Evolutionary conservation across 2,329 filamentous ascomycete genomes (phyloP).

Genomic region (Hymenoscyphus fraxineus): DNA sequence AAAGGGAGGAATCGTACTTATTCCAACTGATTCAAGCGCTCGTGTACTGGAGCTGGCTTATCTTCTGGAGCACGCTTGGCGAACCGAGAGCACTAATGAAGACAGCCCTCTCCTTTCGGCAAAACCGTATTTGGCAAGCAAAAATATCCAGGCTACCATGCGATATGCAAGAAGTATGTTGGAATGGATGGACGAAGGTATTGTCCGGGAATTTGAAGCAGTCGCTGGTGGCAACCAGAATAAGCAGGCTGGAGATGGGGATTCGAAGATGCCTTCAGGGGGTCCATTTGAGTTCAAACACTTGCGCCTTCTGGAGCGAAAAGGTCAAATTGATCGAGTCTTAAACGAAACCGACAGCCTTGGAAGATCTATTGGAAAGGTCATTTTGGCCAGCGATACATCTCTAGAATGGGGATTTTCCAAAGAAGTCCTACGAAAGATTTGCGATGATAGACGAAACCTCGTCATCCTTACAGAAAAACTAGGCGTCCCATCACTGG

Average conservation of each 20-base stretch:
- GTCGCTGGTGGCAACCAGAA: conserved; percentile 43
- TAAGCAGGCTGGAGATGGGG: conserved; percentile 41
- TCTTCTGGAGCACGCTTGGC: conserved; percentile 88
- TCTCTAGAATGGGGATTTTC: conserved; percentile 96
- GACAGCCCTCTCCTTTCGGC: conserved; percentile 50
- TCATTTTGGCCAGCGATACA: conserved; percentile 87
- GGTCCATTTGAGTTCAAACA: conserved; percentile 90
- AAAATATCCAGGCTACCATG: conserved; percentile 83
- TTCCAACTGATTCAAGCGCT: conserved; percentile 94
- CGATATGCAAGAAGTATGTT: conserved; percentile 91
- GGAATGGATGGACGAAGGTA: conserved; percentile 98
- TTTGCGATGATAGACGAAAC: conserved; percentile 76
- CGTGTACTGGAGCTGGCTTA: conserved; percentile 89
- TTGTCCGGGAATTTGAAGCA: conserved; percentile 86
- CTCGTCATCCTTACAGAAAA: conserved; percentile 84
- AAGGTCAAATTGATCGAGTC: conserved; percentile 72
- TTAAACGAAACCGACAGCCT: conserved; percentile 43
- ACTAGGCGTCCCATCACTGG: conserved; percentile 40
- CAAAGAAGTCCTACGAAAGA: conserved; percentile 67
- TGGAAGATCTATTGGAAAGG: conserved; percentile 51
- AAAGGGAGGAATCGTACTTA: conserved; percentile 84
- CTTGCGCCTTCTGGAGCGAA: conserved; percentile 77
- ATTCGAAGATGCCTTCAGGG: conserved; percentile 42
- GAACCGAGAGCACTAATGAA: conserved; percentile 54
- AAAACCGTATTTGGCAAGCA: conserved; percentile 77